These are phyloP conservation scores for Helicocarpus griseus DNA, from an alignment of 2,329 filamentous ascomycete genomes.

Conservation along the genomic window DNA sequence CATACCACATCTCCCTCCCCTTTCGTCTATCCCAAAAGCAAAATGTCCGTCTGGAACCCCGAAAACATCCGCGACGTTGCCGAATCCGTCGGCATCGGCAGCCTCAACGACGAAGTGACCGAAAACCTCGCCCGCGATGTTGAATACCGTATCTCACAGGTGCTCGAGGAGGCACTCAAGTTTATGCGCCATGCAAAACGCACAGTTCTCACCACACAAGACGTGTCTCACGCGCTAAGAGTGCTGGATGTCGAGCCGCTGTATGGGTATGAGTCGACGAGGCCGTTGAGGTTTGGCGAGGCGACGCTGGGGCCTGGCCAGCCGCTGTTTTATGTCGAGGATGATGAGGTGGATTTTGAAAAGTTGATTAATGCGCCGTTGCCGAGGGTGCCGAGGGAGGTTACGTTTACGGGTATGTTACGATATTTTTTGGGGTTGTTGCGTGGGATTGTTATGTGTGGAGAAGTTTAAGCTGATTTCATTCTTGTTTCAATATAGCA, in stretches of 20 bases:
- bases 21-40: no score
- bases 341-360: conserved; percentile 97
- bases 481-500: conserved; percentile 41
- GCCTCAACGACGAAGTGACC: conserved; percentile 73
- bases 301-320: conserved; percentile 88
- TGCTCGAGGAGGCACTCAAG: conserved; percentile 86
- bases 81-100: conserved; percentile 82
- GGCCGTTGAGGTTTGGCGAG: conserved; percentile 83
- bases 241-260: conserved; percentile 88
- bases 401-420: conserved; percentile 71
- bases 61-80: conserved; percentile 95
- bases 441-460: no score
- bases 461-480: neutral
- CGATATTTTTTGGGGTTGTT: neutral
- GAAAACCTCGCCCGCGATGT: conserved; percentile 86
- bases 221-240: conserved; percentile 75
- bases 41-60: conserved; percentile 75
- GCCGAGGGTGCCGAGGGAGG: conserved; percentile 87
- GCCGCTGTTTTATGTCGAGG: conserved; percentile 92
- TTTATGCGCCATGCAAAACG: conserved; percentile 90
- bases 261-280: conserved; percentile 89
- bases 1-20: no score
- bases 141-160: conserved; percentile 87
- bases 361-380: conserved; percentile 95
- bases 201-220: conserved; percentile 78